Evolutionary conservation across 805 yeast genomes (phyloP).

Genomic region (Sugiyamaella valdiviana): DNA sequence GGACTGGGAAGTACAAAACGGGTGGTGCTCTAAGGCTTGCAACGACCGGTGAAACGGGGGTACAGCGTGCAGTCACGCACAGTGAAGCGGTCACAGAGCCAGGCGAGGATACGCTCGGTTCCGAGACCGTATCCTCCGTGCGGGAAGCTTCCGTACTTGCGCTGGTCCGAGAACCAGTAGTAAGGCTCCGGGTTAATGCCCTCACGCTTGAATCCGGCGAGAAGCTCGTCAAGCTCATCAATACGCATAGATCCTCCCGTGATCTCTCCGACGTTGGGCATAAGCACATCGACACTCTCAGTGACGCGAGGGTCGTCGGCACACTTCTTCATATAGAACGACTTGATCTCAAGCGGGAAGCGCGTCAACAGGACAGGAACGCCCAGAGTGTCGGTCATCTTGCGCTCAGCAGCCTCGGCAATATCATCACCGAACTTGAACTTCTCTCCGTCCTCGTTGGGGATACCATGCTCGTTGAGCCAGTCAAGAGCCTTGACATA

Average conservation of each 20-base stretch:
- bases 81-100: constrained; percentile 96
- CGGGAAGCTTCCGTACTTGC: constrained; percentile 95
- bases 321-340: constrained; percentile 96
- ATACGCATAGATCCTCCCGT: constrained; percentile 99
- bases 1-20: too few species aligned
- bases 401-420: constrained; percentile 99
- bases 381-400: constrained; percentile 93
- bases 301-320: constrained; percentile 88
- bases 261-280: constrained; percentile 99
- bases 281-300: constrained; percentile 94
- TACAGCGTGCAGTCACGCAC: constrained; percentile 97
- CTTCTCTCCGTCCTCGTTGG: constrained; percentile 88
- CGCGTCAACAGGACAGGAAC: constrained; percentile 86
- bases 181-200: constrained; percentile 73
- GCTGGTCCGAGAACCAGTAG: constrained; percentile 94
- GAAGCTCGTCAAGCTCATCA: constrained; percentile 67
- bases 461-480: constrained; percentile 91
- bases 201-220: constrained; percentile 91
- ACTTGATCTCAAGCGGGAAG: constrained; percentile 96
- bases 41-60: constrained; percentile 97
- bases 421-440: constrained; percentile 98
- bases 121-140: constrained; percentile 99
- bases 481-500: constrained; percentile 89
- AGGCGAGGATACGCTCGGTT: constrained; percentile 94
- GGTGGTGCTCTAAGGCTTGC: constrained; percentile 67